Evolutionary conservation across 2,329 filamentous ascomycete genomes (phyloP).

Genomic region (Rhytidhysteron rufulum): DNA sequence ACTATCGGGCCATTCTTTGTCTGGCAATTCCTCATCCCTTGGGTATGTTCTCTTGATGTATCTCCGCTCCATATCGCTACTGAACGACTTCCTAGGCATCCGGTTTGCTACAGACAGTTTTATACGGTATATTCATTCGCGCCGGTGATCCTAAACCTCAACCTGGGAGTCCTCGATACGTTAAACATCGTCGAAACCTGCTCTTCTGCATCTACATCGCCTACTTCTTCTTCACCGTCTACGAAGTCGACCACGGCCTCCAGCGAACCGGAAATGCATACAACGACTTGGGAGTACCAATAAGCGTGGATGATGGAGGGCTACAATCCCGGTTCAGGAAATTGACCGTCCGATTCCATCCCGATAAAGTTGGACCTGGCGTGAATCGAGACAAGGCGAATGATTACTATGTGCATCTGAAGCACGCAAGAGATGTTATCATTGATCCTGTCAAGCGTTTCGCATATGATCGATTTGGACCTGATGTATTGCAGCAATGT

Average conservation of each 20-base stretch:
- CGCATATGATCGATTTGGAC: slow-evolving; percentile 79
- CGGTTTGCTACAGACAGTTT: slow-evolving; percentile 63
- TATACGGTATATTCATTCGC: slow-evolving; percentile 84
- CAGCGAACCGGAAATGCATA: slow-evolving; percentile 73
- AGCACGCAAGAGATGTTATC: slow-evolving; percentile 80
- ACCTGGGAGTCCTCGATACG: slow-evolving; percentile 65
- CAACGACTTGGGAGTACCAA: slow-evolving; percentile 66
- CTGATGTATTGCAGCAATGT: slow-evolving; percentile 54
- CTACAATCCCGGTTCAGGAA: slow-evolving; percentile 84
- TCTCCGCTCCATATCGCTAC: too few species aligned
- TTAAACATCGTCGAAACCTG: slow-evolving; percentile 74
- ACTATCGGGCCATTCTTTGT: neutral
- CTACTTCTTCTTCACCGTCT: slow-evolving; percentile 89
- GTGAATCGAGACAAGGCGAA: slow-evolving; percentile 27
- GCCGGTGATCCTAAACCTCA: slow-evolving; percentile 76
- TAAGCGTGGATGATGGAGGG: slow-evolving; percentile 66
- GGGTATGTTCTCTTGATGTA: neutral
- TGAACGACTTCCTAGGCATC: slow-evolving; percentile 19
- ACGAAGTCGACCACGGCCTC: slow-evolving; percentile 83
- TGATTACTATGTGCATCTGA: slow-evolving; percentile 74
- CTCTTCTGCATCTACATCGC: slow-evolving; percentile 75
- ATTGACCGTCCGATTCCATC: slow-evolving; percentile 62
- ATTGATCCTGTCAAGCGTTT: slow-evolving; percentile 74
- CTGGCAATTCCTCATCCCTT: neutral
- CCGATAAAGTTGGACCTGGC: slow-evolving; percentile 65